Evolutionary conservation across 768 basidiomycete species (phyloP).

Genomic region (Lyophyllum atratum): DNA sequence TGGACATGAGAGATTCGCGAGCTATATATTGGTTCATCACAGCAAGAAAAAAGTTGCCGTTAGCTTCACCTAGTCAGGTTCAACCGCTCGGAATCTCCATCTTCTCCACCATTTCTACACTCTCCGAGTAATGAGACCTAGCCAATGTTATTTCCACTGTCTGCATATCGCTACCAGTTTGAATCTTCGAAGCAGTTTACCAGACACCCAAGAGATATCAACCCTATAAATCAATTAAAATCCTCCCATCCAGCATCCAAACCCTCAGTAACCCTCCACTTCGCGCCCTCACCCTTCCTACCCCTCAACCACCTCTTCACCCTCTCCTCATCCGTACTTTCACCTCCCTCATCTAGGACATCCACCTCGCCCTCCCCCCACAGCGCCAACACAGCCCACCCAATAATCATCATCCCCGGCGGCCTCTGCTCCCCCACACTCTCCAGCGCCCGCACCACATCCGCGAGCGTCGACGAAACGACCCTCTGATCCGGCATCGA

Average conservation of each 20-base stretch:
- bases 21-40: too few species aligned
- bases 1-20: too few species aligned
- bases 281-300: constrained; percentile 31
- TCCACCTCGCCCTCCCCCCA: constrained; percentile 70
- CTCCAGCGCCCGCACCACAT: constrained; percentile 72
- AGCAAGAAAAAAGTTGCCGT: too few species aligned
- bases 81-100: too few species aligned
- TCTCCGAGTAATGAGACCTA: too few species aligned
- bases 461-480: constrained; percentile 72
- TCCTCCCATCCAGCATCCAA: constrained; percentile 44
- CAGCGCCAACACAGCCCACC: constrained; percentile 85
- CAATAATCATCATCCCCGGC: constrained; percentile 95
- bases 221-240: constrained; percentile 8
- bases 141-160: too few species aligned
- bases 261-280: constrained; percentile 74
- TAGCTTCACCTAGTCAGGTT: too few species aligned
- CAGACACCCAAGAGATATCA: too few species aligned
- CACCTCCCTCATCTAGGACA: constrained; percentile 64
- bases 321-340: constrained; percentile 44
- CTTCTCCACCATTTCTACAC: too few species aligned
- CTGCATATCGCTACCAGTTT: too few species aligned
- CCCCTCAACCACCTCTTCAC: constrained; percentile 64
- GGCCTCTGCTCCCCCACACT: constrained; percentile 84
- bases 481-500: constrained; percentile 92
- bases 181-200: too few species aligned